Conservation (phyloP, 805 yeast genomes). For the Candida awuae region DNA sequence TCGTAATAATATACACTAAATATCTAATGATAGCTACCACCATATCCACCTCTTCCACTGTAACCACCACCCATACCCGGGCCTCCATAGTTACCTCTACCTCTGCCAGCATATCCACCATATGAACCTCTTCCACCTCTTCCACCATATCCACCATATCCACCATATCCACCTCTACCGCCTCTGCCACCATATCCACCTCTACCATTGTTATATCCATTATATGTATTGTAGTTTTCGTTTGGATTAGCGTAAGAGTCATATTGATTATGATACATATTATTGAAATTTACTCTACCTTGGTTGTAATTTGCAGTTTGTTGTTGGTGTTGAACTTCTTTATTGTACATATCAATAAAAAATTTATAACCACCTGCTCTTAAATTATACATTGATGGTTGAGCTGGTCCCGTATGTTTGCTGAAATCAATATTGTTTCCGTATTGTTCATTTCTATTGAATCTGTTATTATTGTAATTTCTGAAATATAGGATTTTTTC, state of each 20-base stretch:
- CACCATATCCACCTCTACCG: constrained; percentile 7
- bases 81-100: constrained; percentile 6
- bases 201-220: constrained; percentile 4
- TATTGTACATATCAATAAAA: constrained; percentile 30
- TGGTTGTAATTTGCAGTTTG: constrained; percentile 15
- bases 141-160: not conserved
- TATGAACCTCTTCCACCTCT: constrained; percentile 6
- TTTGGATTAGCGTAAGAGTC: constrained; percentile 14
- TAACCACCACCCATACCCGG: constrained; percentile 1
- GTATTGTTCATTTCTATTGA: constrained; percentile 18
- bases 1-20: no score
- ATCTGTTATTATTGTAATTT: constrained; percentile 20
- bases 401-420: constrained; percentile 44
- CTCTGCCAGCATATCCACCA: constrained; percentile 4
- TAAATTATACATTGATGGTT: constrained; percentile 34
- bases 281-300: constrained; percentile 11
- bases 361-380: constrained; percentile 46
- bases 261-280: constrained; percentile 18
- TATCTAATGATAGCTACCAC: no score
- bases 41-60: constrained; percentile 8
- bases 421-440: constrained; percentile 27
- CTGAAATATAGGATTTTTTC: constrained; percentile 47
- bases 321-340: constrained; percentile 22
- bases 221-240: constrained; percentile 12
- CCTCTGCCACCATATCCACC: constrained; percentile 8